These are phyloP conservation scores for Neonectria faginata DNA, from an alignment of 2,329 filamentous ascomycete genomes.

Conservation along the genomic window DNA sequence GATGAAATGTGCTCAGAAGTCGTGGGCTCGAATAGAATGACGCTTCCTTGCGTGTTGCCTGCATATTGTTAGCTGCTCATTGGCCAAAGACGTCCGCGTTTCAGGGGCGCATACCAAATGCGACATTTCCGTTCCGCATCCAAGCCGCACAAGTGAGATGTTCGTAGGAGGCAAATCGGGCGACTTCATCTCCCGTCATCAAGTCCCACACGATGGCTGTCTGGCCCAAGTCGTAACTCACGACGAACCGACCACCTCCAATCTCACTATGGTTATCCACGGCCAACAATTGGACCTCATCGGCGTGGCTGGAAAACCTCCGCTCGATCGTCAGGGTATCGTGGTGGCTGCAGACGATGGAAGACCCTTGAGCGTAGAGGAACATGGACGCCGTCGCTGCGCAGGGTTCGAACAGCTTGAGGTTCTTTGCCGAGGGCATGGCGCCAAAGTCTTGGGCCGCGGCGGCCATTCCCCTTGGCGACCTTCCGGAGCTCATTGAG, in stretches of 20 bases:
- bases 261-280: slow-evolving; percentile 93
- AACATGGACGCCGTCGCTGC: slow-evolving; percentile 92
- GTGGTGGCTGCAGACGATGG: slow-evolving; percentile 89
- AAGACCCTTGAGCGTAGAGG: slow-evolving; percentile 85
- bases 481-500: slow-evolving; percentile 68
- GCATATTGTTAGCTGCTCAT: slow-evolving; percentile 31
- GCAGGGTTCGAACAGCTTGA: slow-evolving; percentile 81
- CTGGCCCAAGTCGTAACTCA: slow-evolving; percentile 91
- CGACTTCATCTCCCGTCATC: slow-evolving; percentile 88
- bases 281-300: slow-evolving; percentile 84
- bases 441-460: slow-evolving; percentile 63
- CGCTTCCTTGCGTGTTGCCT: slow-evolving; percentile 93
- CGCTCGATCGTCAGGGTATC: slow-evolving; percentile 91
- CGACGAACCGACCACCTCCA: slow-evolving; percentile 85
- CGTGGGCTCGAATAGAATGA: slow-evolving; percentile 93
- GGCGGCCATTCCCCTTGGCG: slow-evolving; percentile 58
- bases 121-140: slow-evolving; percentile 98
- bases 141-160: slow-evolving; percentile 86
- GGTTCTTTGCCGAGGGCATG: slow-evolving; percentile 62
- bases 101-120: slow-evolving; percentile 78
- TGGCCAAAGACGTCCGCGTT: background rate
- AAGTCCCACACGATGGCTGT: slow-evolving; percentile 98
- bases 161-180: slow-evolving; percentile 93
- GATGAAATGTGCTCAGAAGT: slow-evolving; percentile 93
- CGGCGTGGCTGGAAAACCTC: slow-evolving; percentile 83